Percentiles rank a stretch among this genome's conserved stretches.
Conservation (phyloP, 2,329 filamentous ascomycete genomes). For the Calonectria pseudoturangicola region DNA sequence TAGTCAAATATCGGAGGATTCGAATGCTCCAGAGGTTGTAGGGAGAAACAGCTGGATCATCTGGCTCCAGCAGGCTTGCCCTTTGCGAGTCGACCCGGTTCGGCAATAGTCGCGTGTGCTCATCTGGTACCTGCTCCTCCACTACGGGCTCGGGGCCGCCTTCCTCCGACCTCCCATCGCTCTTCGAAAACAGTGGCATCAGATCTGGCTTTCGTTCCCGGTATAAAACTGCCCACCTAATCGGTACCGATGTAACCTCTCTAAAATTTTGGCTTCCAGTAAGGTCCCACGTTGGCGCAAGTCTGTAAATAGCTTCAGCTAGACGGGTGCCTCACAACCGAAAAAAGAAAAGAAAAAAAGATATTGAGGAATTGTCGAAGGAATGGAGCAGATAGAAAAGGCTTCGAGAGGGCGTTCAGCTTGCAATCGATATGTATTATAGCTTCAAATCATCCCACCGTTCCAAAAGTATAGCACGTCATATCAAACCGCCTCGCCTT, state of each 20-base stretch:
- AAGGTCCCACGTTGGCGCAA: neutral
- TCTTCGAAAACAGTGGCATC: slow-evolving; percentile 60
- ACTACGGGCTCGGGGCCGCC: slow-evolving; percentile 49
- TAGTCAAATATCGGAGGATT: slow-evolving; percentile 84
- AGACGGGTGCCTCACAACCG: neutral
- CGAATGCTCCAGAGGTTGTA: slow-evolving; percentile 97
- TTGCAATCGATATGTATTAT: slow-evolving; percentile 26
- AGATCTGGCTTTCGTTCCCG: neutral
- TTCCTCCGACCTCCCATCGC: slow-evolving; percentile 48
- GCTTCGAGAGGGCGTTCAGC: neutral
- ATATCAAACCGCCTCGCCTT: slow-evolving; percentile 45
- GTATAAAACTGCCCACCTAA: neutral
- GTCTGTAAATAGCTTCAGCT: neutral
- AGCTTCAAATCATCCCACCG: slow-evolving; percentile 29
- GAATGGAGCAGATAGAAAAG: slow-evolving; percentile 14
- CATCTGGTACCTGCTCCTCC: slow-evolving; percentile 62
- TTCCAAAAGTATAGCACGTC: slow-evolving; percentile 52
- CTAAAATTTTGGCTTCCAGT: neutral
- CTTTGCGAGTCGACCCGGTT: slow-evolving; percentile 74
- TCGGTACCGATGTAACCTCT: neutral
- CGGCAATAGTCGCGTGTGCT: slow-evolving; percentile 80
- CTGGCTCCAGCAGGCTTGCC: slow-evolving; percentile 60
- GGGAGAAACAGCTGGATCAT: slow-evolving; percentile 80
- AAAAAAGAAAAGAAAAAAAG: neutral
- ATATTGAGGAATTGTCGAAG: neutral